Conservation (phyloP, 1,139 yeast genomes). For the Candida tropicalis region DNA sequence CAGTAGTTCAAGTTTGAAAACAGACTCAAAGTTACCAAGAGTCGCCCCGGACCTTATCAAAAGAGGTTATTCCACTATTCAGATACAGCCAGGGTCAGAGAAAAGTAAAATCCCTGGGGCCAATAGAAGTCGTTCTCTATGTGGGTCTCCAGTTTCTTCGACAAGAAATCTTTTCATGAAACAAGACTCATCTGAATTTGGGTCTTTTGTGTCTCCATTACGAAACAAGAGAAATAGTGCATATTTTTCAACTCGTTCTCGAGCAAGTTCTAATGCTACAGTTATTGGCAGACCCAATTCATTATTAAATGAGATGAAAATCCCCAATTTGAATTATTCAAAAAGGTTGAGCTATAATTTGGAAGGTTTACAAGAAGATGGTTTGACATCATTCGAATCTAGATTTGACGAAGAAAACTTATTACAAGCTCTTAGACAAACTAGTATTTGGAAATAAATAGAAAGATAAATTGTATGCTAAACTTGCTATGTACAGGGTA, state of each 20-base stretch:
- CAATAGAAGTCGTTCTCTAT: conserved; percentile 34
- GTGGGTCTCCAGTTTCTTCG: conserved; percentile 28
- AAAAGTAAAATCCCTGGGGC: conserved; percentile 33
- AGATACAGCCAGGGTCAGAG: conserved; percentile 20
- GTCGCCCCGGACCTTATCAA: conserved; percentile 27
- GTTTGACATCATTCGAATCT: conserved; percentile 35
- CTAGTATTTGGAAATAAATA: conserved; percentile 30
- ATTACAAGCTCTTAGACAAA: conserved; percentile 28
- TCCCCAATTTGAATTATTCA: conserved; percentile 16
- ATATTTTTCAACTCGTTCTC: conserved; percentile 6
- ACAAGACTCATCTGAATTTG: conserved; percentile 1
- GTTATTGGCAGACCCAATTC: conserved; percentile 18
- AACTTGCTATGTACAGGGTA: conserved; percentile 4
- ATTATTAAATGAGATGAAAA: conserved; percentile 15
- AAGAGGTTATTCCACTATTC: conserved; percentile 26
- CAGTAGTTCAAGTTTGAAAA: conserved; percentile 11
- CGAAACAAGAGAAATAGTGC: conserved; percentile 6
- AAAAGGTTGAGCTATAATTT: conserved; percentile 25
- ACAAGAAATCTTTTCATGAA: not conserved
- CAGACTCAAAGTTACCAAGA: conserved; percentile 27
- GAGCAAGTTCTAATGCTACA: conserved; percentile 12
- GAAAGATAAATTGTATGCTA: not conserved
- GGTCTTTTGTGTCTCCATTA: conserved; percentile 6
- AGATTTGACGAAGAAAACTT: conserved; percentile 38
- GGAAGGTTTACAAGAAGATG: conserved; percentile 18